phyloP scores from a whole-genome alignment of 345 rosid genomes.

The Populus nigra region DNA sequence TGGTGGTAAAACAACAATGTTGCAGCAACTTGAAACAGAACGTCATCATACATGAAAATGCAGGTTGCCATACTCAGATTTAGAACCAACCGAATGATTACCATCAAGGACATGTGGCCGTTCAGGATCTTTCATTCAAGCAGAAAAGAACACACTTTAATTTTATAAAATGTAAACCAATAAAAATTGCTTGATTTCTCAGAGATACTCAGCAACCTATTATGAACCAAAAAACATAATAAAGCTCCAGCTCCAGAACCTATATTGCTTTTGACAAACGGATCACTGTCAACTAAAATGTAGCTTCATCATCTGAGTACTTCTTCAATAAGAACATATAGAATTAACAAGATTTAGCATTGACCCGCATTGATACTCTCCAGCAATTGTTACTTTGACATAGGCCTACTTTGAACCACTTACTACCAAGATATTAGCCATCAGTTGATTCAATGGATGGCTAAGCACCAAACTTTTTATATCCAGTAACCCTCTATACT shows the following conservation, averaged over 20 bases:
- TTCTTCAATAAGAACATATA: neutral
- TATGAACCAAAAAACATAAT: neutral
- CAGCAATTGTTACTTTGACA: neutral
- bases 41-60: neutral
- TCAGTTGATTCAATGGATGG: neutral
- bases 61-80: neutral
- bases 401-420: neutral
- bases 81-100: neutral
- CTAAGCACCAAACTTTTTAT: neutral
- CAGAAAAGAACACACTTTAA: neutral
- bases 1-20: neutral
- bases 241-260: neutral
- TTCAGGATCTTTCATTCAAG: neutral
- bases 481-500: neutral
- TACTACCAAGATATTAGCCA: neutral
- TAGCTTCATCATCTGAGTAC: neutral
- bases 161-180: neutral
- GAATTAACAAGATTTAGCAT: constrained; percentile 1
- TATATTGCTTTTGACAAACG: neutral
- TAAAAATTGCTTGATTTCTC: neutral
- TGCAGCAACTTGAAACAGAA: neutral
- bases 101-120: neutral
- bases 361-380: neutral
- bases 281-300: neutral
- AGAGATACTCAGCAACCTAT: neutral